Percentiles rank a stretch among this genome's conserved stretches.
These are phyloP conservation scores for Solanum pinnatisectum DNA, from an alignment of 257 asterid species.

Conservation along the genomic window DNA sequence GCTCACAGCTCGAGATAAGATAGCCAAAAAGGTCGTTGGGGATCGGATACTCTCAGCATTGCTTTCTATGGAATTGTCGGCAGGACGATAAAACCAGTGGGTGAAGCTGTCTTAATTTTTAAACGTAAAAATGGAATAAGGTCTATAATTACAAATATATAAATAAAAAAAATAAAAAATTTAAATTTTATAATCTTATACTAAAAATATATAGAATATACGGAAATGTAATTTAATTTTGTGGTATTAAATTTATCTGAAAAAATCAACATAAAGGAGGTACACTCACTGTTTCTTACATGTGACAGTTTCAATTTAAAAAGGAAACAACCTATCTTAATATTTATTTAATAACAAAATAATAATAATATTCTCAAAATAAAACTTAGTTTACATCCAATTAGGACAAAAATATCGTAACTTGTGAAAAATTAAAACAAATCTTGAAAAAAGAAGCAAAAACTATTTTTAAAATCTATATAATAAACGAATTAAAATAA, in stretches of 20 bases:
- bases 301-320: neutral
- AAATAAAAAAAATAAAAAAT: too few relatives aligned
- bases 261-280: neutral
- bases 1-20: neutral
- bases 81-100: neutral
- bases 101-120: neutral
- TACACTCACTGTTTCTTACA: neutral
- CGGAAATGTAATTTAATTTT: too few relatives aligned
- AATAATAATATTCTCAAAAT: neutral
- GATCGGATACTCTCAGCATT: neutral
- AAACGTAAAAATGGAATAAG: neutral
- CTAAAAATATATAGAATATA: too few relatives aligned
- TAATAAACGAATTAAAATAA: too few relatives aligned
- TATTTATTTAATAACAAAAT: too few relatives aligned
- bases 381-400: neutral
- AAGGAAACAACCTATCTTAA: neutral
- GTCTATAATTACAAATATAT: too few relatives aligned
- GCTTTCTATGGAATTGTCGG: neutral
- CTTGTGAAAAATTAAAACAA: neutral
- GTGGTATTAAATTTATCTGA: neutral
- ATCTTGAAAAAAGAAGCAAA: neutral
- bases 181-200: too few relatives aligned
- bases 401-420: neutral
- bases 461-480: too few relatives aligned
- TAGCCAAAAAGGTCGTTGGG: neutral